phyloP scores from a whole-genome alignment of 495 filamentous ascomycete species.

The Astrothelium macrocarpum region DNA sequence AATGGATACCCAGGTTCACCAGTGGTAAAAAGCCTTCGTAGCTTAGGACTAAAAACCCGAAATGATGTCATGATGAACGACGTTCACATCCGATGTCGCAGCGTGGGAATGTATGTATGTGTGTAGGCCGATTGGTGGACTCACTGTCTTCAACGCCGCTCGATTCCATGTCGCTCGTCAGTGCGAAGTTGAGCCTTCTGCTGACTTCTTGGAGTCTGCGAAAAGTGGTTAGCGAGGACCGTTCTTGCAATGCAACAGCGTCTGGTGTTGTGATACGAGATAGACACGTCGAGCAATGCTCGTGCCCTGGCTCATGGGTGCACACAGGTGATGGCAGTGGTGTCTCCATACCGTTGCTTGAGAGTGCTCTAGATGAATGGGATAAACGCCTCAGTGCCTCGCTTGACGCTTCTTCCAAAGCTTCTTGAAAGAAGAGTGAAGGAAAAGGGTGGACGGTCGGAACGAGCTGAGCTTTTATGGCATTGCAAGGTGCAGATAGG shows the following conservation, averaged over 20 bases:
- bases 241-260: background rate
- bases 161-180: background rate
- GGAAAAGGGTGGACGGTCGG: too few relatives aligned
- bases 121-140: background rate
- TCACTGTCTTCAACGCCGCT: background rate
- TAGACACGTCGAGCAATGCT: too few relatives aligned
- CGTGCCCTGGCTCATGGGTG: too few relatives aligned
- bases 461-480: too few relatives aligned
- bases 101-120: background rate
- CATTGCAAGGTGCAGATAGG: too few relatives aligned
- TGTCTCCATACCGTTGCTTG: too few relatives aligned
- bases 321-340: too few relatives aligned
- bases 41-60: background rate
- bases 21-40: background rate
- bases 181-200: background rate
- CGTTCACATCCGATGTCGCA: background rate
- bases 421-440: too few relatives aligned
- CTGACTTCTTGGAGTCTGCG: background rate
- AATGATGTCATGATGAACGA: background rate
- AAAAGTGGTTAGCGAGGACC: background rate
- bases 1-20: background rate
- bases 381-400: too few relatives aligned
- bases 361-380: too few relatives aligned
- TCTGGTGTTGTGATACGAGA: background rate
- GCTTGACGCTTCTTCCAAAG: too few relatives aligned